Percentiles rank a stretch among this genome's conserved stretches.
Evolutionary conservation across 305 asterid genomes (phyloP).

Genomic region (Solanum hybrid): DNA sequence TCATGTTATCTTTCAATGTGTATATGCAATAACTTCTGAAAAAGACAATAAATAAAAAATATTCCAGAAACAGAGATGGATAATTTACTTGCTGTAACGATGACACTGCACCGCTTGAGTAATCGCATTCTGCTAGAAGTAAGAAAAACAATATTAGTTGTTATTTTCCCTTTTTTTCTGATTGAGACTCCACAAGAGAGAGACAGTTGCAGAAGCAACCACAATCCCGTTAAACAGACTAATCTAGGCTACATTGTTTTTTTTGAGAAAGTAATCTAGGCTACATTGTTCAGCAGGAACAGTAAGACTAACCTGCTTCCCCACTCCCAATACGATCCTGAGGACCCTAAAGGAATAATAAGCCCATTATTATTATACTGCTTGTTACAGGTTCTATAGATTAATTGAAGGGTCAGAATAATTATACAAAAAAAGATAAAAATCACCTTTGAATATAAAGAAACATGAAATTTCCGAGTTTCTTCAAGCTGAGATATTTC

Average conservation of each 20-base stretch:
- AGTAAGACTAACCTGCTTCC: constrained; percentile 42
- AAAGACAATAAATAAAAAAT: neutral
- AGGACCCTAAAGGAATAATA: constrained; percentile 36
- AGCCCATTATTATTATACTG: neutral
- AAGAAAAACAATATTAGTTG: constrained; percentile 8
- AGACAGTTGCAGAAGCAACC: neutral
- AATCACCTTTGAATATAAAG: constrained; percentile 62
- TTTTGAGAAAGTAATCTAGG: neutral
- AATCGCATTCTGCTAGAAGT: constrained; percentile 29
- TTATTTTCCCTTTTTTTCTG: neutral
- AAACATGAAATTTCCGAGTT: constrained; percentile 64
- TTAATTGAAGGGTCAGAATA: neutral
- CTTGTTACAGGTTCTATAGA: neutral
- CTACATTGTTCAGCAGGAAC: neutral
- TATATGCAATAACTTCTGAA: constrained; percentile 2
- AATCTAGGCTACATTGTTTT: neutral
- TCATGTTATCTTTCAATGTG: constrained; percentile 10
- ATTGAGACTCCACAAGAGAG: neutral
- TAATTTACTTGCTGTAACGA: constrained; percentile 34
- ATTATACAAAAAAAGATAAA: constrained; percentile 3
- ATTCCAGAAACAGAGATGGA: neutral
- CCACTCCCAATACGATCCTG: constrained; percentile 25
- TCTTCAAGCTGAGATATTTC: constrained; percentile 93
- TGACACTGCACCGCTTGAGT: constrained; percentile 17
- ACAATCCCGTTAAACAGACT: neutral